Percentiles rank a stretch among this genome's conserved stretches.
These are phyloP conservation scores for Aspergillus wentii DNA, from an alignment of 495 filamentous ascomycete species.

Conservation along the genomic window DNA sequence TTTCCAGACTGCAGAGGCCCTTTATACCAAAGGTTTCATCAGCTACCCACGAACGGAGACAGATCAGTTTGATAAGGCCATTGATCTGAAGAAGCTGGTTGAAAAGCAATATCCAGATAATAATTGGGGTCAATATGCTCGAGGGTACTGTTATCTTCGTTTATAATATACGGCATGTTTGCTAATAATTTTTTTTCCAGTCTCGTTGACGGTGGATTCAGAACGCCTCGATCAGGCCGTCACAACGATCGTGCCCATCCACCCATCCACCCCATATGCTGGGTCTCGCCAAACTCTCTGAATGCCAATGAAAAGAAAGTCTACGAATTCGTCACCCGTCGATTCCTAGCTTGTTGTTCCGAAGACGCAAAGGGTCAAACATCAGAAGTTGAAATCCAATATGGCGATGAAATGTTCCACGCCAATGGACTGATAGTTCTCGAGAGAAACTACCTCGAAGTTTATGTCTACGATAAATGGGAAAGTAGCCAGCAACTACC, in stretches of 20 bases:
- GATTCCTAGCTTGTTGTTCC: slow-evolving; percentile 94
- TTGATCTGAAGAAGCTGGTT: slow-evolving; percentile 75
- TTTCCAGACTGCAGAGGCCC: slow-evolving; percentile 64
- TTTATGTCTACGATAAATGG: slow-evolving; percentile 96
- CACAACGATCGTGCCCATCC: slow-evolving; percentile 97
- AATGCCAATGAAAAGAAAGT: slow-evolving; percentile 64
- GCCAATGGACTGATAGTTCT: slow-evolving; percentile 81
- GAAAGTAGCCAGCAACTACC: slow-evolving; percentile 81
- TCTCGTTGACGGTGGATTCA: slow-evolving; percentile 74
- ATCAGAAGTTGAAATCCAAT: slow-evolving; percentile 78
- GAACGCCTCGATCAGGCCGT: slow-evolving; percentile 71
- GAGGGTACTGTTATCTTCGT: too few species aligned
- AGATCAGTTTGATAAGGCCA: slow-evolving; percentile 88
- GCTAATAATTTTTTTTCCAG: slow-evolving; percentile 35
- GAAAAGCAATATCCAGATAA: slow-evolving; percentile 76
- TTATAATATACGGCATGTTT: too few species aligned
- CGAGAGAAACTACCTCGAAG: slow-evolving; percentile 87
- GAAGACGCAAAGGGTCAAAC: slow-evolving; percentile 83
- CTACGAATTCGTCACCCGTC: slow-evolving; percentile 91
- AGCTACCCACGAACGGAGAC: slow-evolving; percentile 97
- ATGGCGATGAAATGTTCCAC: slow-evolving; percentile 77
- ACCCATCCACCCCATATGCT: slow-evolving; percentile 90
- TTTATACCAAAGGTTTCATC: slow-evolving; percentile 94
- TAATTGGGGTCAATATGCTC: slow-evolving; percentile 80
- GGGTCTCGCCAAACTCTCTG: slow-evolving; percentile 59